Percentiles rank a stretch among this genome's conserved stretches.
Evolutionary conservation across 2,329 filamentous ascomycete genomes (phyloP).

Genomic region (Fusarium annulatum): DNA sequence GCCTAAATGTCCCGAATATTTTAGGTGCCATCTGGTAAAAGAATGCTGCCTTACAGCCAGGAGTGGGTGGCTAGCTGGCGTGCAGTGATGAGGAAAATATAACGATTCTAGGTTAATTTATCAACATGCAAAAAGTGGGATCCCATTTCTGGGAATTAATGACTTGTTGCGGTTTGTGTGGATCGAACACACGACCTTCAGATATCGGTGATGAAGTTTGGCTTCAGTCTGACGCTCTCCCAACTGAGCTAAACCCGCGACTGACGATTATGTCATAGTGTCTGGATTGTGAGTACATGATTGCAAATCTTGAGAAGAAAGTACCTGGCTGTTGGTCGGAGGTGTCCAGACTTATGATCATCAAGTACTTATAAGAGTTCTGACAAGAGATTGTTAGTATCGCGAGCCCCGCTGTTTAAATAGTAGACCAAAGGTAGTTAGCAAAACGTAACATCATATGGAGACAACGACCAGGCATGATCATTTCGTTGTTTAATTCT

Average conservation of each 20-base stretch:
- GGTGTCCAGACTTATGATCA: neutral
- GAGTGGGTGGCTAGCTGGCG: too few relatives aligned
- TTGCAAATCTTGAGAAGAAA: fast-evolving
- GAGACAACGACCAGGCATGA: too few relatives aligned
- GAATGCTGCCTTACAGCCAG: neutral
- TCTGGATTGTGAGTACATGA: fast-evolving
- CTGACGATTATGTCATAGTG: neutral
- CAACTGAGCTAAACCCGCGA: conserved; percentile 34
- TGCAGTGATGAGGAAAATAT: neutral
- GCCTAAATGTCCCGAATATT: fast-evolving
- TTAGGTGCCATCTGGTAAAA: neutral
- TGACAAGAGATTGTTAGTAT: neutral
- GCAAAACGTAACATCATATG: neutral
- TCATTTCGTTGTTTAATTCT: neutral
- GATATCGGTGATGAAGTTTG: conserved; percentile 25
- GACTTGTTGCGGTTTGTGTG: conserved; percentile 19
- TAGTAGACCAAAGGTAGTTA: neutral
- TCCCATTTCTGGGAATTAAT: fast-evolving
- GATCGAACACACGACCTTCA: conserved; percentile 35
- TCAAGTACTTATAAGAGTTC: neutral
- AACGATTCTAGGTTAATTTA: neutral
- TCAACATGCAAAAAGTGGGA: neutral
- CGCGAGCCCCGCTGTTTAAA: neutral
- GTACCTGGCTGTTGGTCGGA: fast-evolving
- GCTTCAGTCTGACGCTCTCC: conserved; percentile 35